Conservation (phyloP, 192 early-diverging fungal species). For the Phlyctochytrium planicorne region DNA sequence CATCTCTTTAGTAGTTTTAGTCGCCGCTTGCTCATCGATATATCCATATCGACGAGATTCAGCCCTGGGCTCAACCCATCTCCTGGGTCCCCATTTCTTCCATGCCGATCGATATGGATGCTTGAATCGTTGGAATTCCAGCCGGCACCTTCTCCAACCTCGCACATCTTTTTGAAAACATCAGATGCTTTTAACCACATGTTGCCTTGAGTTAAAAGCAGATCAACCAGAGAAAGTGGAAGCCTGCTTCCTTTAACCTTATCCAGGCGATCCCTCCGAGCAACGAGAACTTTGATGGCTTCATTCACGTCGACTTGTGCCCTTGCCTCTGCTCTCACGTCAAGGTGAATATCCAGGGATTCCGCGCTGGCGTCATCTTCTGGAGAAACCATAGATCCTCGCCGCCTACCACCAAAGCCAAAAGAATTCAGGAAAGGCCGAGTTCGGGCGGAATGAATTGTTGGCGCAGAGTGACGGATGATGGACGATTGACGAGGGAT, state of each 20-base stretch:
- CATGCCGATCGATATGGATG: too few relatives aligned
- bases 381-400: not conserved
- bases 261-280: constrained; percentile 2
- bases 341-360: not conserved
- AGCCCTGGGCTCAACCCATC: not conserved
- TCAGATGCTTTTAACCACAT: constrained; percentile 14
- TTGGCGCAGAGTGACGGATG: too few relatives aligned
- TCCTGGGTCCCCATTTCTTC: too few relatives aligned
- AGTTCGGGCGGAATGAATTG: too few relatives aligned
- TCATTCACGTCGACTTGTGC: not conserved
- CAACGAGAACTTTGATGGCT: not conserved
- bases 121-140: not conserved
- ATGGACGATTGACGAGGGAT: not conserved
- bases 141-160: constrained; percentile 3
- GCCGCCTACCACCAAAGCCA: not conserved
- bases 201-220: constrained; percentile 12
- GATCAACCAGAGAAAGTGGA: not conserved
- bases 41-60: not conserved
- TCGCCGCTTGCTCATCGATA: not conserved
- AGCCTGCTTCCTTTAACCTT: constrained; percentile 10
- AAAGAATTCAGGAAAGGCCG: too few relatives aligned
- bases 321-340: not conserved
- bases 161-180: constrained; percentile 13
- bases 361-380: not conserved
- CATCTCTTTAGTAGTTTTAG: constrained; percentile 21